Conservation (phyloP, 208 protist species). For the Polymyxa betae region DNA sequence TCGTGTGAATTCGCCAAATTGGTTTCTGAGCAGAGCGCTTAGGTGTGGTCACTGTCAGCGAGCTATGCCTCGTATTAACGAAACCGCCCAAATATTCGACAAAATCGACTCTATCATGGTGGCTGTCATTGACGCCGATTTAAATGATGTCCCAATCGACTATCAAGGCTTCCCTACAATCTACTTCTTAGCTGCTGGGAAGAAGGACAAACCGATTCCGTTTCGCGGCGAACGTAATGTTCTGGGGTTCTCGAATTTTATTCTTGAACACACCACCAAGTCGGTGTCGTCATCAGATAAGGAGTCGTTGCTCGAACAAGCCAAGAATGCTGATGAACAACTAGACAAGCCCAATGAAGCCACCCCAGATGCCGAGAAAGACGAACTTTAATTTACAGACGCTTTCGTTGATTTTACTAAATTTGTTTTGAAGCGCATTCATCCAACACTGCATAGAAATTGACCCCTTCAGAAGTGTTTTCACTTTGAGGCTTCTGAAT, state of each 20-base stretch:
- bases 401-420: too few relatives aligned
- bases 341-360: not conserved
- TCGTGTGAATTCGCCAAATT: slow-evolving; percentile 34
- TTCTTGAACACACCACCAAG: not conserved
- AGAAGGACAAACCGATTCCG: not conserved
- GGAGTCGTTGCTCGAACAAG: too few relatives aligned
- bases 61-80: slow-evolving; percentile 74
- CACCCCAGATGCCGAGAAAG: not conserved
- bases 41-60: slow-evolving; percentile 79
- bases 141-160: slow-evolving; percentile 60
- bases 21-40: not conserved
- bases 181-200: slow-evolving; percentile 58
- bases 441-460: too few relatives aligned
- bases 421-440: too few relatives aligned
- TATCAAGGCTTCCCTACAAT: slow-evolving; percentile 66
- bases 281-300: too few relatives aligned
- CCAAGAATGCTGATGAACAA: not conserved
- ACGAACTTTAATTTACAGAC: not conserved
- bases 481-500: too few relatives aligned
- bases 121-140: slow-evolving; percentile 63
- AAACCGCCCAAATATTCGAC: slow-evolving; percentile 64
- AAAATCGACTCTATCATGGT: slow-evolving; percentile 67
- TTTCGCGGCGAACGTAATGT: slow-evolving; percentile 42
- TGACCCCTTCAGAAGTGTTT: too few relatives aligned
- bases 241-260: not conserved